A percentile compares a stretch with the other conserved stretches of the same genome.
phyloP scores from a whole-genome alignment of 768 basidiomycete species.

The Ramaria rubella region DNA sequence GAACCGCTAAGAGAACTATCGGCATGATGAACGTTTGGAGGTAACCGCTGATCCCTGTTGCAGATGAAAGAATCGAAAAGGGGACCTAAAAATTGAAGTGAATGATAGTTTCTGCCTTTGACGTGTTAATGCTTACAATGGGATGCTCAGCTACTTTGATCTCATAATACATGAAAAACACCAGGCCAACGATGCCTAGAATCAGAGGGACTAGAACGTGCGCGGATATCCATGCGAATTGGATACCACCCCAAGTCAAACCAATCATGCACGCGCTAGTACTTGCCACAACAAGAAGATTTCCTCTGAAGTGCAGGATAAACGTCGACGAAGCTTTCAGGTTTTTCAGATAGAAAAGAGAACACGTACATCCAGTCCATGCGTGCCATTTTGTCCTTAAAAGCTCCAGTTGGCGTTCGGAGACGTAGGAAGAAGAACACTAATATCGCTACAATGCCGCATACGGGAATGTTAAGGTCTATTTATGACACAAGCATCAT shows the following conservation, averaged over 20 bases:
- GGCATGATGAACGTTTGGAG: conserved; percentile 26
- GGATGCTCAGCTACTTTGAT: conserved; percentile 14
- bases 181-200: conserved; percentile 24
- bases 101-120: neutral
- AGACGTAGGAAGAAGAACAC: conserved; percentile 30
- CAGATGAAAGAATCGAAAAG: conserved; percentile 27
- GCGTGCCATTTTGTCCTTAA: conserved; percentile 30
- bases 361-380: conserved; percentile 39
- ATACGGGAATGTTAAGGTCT: conserved; percentile 39
- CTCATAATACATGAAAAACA: conserved; percentile 21
- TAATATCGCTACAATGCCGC: conserved; percentile 22
- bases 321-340: conserved; percentile 10
- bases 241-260: conserved; percentile 30
- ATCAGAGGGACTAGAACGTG: conserved; percentile 31
- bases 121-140: conserved; percentile 1
- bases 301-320: conserved; percentile 1
- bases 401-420: conserved; percentile 25
- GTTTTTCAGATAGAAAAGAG: neutral
- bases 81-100: conserved; percentile 17
- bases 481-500: neutral
- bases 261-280: conserved; percentile 12
- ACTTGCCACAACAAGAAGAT: conserved; percentile 11
- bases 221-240: conserved; percentile 29
- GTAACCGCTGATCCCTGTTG: conserved; percentile 35
- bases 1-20: conserved; percentile 13